Evolutionary conservation across 805 yeast genomes (phyloP).

Genomic region (Clavispora carvajalis): DNA sequence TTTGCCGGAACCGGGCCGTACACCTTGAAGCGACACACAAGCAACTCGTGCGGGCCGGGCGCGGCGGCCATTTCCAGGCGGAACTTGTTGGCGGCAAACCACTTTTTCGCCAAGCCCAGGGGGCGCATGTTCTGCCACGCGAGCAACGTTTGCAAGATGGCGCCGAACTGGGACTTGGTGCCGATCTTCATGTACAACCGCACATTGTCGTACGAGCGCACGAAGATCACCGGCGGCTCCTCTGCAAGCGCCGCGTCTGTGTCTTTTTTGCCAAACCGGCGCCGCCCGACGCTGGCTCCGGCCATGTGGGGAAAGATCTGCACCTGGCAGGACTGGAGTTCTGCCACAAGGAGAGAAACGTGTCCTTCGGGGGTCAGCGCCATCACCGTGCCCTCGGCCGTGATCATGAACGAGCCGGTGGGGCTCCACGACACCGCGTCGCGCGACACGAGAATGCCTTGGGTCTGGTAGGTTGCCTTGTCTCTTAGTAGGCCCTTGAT

Average conservation of each 20-base stretch:
- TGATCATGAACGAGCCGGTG: conserved; percentile 23
- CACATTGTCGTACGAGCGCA: conserved; percentile 37
- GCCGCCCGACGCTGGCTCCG: conserved; percentile 1
- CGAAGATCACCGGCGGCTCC: conserved; percentile 36
- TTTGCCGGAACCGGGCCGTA: conserved; percentile 56
- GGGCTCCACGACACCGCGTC: conserved; percentile 35
- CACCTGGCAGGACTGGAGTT: conserved; percentile 36
- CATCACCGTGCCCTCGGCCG: conserved; percentile 29
- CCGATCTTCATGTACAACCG: conserved; percentile 33
- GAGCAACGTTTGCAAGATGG: conserved; percentile 40
- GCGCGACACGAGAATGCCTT: conserved; percentile 30
- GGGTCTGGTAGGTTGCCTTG: conserved; percentile 31
- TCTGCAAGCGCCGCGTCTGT: conserved; percentile 6
- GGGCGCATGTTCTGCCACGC: conserved; percentile 56
- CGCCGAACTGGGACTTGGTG: conserved; percentile 35
- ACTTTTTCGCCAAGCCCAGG: conserved; percentile 50
- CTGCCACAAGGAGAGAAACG: conserved; percentile 26
- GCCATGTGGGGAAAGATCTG: conserved; percentile 27
- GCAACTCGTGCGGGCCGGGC: conserved; percentile 31
- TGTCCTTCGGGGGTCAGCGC: conserved; percentile 27
- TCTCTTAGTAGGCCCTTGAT: conserved; percentile 28
- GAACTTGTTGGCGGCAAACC: conserved; percentile 40
- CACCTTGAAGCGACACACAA: conserved; percentile 61
- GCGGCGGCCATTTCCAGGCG: conserved; percentile 16
- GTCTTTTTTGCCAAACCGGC: conserved; percentile 8